A percentile compares a stretch with the other conserved stretches of the same genome.
phyloP scores from a whole-genome alignment of 2,329 filamentous ascomycete genomes.

The Calonectria crousiana region DNA sequence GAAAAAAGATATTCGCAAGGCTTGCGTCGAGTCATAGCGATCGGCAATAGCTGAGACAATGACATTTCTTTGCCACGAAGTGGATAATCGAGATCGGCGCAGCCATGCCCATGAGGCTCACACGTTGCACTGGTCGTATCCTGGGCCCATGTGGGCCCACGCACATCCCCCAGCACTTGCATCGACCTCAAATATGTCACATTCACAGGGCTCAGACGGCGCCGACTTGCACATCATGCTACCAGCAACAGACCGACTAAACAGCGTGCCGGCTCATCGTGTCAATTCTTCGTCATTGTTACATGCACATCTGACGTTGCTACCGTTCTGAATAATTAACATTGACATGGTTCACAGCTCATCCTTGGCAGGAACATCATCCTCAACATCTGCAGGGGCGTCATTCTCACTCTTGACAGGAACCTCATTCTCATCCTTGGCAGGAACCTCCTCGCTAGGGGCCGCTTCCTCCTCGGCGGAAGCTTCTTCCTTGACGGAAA shows the following conservation, averaged over 20 bases:
- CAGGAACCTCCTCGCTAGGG: neutral
- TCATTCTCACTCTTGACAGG: neutral
- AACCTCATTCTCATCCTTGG: neutral
- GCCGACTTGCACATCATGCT: neutral
- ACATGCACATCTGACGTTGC: conserved; percentile 8
- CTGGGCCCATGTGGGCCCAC: neutral
- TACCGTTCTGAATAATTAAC: neutral
- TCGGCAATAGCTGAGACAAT: neutral
- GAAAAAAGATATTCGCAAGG: neutral
- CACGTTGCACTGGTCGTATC: conserved; percentile 1
- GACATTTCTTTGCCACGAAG: neutral
- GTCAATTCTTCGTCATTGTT: conserved; percentile 13
- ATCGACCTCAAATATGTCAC: conserved; percentile 11
- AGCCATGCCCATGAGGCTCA: neutral
- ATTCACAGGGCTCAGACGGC: conserved; percentile 18
- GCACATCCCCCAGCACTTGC: neutral
- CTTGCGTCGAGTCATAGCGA: neutral
- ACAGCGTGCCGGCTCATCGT: neutral
- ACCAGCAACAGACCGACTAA: conserved; percentile 16
- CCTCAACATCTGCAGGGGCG: conserved; percentile 2
- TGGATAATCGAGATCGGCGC: conserved; percentile 11
- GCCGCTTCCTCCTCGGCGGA: neutral
- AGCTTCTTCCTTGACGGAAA: neutral
- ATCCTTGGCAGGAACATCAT: conserved; percentile 53
- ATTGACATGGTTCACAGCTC: conserved; percentile 56